Percentiles rank a stretch among this genome's conserved stretches.
phyloP scores from a whole-genome alignment of 202 grass and related monocot species.

The Schoenoplectus triqueter region DNA sequence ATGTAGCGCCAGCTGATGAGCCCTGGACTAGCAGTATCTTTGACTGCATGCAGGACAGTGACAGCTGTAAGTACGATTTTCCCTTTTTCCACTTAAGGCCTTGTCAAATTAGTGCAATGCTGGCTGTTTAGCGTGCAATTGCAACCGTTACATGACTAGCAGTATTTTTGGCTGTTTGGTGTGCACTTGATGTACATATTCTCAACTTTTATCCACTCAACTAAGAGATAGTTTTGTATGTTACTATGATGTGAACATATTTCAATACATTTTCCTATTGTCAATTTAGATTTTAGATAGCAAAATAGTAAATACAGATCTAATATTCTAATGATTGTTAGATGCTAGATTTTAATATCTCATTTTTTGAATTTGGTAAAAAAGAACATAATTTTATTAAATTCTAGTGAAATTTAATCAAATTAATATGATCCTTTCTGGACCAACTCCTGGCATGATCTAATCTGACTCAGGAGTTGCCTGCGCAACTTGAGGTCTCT shows the following conservation, averaged over 20 bases:
- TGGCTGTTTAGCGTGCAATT: not conserved
- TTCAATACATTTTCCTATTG: not conserved
- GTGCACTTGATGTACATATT: not conserved
- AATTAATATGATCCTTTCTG: not conserved
- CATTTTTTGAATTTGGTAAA: not conserved
- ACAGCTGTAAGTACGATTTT: slow-evolving; percentile 51
- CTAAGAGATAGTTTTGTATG: not conserved
- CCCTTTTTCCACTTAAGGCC: not conserved
- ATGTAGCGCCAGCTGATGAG: slow-evolving; percentile 71
- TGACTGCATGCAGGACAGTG: slow-evolving; percentile 63
- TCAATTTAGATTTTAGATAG: not conserved
- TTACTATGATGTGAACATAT: not conserved
- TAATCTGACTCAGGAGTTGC: not conserved
- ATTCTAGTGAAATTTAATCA: not conserved
- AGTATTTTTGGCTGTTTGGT: not conserved
- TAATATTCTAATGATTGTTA: too few relatives aligned
- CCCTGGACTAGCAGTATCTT: slow-evolving; percentile 81
- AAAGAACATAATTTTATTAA: not conserved
- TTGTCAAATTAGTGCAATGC: not conserved
- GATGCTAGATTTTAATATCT: not conserved
- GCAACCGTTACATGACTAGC: not conserved
- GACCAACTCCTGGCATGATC: not conserved
- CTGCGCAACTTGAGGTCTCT: not conserved
- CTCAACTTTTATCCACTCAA: not conserved
- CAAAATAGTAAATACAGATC: too few relatives aligned